Evolutionary conservation across 2,329 filamentous ascomycete species (phyloP).

Genomic region (Beauveria sp.): DNA sequence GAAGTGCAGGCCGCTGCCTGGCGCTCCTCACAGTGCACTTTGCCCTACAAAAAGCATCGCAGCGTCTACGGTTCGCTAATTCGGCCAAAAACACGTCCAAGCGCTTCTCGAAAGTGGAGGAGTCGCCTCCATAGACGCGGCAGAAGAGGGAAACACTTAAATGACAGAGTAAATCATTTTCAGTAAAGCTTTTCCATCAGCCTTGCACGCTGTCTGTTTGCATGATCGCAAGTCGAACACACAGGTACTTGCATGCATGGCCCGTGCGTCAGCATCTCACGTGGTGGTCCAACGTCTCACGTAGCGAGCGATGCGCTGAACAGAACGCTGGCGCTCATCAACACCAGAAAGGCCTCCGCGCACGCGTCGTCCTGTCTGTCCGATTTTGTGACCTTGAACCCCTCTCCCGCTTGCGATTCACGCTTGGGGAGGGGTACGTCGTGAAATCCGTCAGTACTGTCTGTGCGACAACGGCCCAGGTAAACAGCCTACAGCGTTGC

Average conservation of each 20-base stretch:
- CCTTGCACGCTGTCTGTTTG: neutral
- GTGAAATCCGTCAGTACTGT: neutral
- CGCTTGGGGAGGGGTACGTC: conserved; percentile 20
- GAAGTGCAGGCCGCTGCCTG: neutral
- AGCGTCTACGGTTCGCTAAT: neutral
- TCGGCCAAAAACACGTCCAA: neutral
- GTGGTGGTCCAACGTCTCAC: conserved; percentile 9
- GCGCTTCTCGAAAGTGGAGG: neutral
- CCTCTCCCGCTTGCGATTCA: conserved; percentile 13
- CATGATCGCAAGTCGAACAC: neutral
- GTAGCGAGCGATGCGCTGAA: neutral
- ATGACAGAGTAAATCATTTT: neutral
- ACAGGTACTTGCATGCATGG: neutral
- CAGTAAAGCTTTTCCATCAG: too few relatives aligned
- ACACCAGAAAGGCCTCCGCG: conserved; percentile 3
- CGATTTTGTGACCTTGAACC: neutral
- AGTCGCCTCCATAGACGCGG: neutral
- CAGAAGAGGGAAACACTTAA: neutral
- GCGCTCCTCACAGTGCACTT: neutral
- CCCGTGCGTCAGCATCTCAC: conserved; percentile 10
- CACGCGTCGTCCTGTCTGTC: neutral
- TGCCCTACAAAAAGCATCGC: neutral
- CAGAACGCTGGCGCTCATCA: conserved; percentile 1
- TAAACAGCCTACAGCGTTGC: neutral
- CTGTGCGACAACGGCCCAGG: neutral